Evolutionary conservation across 139 green algal genomes (phyloP).

Genomic region (Asterochloris sp.): DNA sequence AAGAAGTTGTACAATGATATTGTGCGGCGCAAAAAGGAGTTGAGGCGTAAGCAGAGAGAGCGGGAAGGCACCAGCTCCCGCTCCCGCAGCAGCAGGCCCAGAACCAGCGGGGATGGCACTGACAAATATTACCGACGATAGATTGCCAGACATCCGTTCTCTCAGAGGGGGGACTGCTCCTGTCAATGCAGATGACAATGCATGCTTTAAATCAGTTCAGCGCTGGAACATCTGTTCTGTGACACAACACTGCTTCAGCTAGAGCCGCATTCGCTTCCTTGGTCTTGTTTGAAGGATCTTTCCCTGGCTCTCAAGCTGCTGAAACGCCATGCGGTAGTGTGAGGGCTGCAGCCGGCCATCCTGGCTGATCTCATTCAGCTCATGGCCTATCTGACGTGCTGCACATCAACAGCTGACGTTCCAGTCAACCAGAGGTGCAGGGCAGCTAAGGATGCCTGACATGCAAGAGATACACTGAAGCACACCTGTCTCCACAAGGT

Average conservation of each 20-base stretch:
- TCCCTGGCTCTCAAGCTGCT: constrained; percentile 39
- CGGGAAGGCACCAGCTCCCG: neutral
- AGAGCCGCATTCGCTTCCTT: neutral
- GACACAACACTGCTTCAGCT: neutral
- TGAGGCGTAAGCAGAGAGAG: constrained; percentile 27
- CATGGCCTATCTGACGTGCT: constrained; percentile 50
- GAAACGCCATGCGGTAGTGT: constrained; percentile 60
- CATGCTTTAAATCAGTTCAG: no score
- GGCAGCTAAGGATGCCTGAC: neutral
- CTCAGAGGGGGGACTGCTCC: no score
- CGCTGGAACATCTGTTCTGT: no score
- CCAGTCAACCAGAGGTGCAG: neutral
- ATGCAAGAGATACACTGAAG: neutral
- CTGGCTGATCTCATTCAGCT: constrained; percentile 34
- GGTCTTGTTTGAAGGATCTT: constrained; percentile 18
- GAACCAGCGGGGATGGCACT: neutral
- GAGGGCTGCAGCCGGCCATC: constrained; percentile 53
- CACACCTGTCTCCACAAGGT: constrained; percentile 67
- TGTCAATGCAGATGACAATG: no score
- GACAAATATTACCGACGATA: neutral
- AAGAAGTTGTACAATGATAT: constrained; percentile 89
- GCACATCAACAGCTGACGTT: constrained; percentile 10
- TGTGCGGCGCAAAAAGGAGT: constrained; percentile 81
- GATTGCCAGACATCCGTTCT: no score
- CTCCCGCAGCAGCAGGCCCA: constrained; percentile 8